These are phyloP conservation scores for Xylariaceae sp. DNA, from an alignment of 2,329 filamentous ascomycete species.

Conservation along the genomic window DNA sequence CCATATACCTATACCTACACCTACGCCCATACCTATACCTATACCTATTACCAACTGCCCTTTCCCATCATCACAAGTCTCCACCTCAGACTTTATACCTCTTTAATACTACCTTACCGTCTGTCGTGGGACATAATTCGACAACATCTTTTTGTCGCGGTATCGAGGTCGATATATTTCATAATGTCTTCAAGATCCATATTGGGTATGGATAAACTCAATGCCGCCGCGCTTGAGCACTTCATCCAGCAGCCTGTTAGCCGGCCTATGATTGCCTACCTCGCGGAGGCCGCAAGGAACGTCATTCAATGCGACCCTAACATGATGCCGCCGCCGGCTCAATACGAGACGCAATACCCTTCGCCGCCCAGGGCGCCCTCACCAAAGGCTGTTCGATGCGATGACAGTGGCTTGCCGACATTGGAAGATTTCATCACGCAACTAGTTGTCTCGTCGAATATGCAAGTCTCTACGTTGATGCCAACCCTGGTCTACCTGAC, in stretches of 20 bases:
- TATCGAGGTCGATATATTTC: conserved; percentile 8
- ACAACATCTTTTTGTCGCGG: not conserved
- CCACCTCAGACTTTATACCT: conserved; percentile 24
- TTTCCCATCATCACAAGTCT: conserved; percentile 12
- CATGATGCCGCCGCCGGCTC: conserved; percentile 45
- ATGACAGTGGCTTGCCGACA: conserved; percentile 61
- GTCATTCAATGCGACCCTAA: conserved; percentile 73
- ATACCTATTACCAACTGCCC: conserved; percentile 18
- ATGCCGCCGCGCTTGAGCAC: conserved; percentile 69
- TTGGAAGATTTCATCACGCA: conserved; percentile 89
- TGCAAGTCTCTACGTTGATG: conserved; percentile 97
- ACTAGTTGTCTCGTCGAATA: conserved; percentile 86
- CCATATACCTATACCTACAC: conserved; percentile 20
- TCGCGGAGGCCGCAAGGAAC: conserved; percentile 66
- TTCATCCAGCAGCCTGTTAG: conserved; percentile 75
- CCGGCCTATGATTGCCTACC: conserved; percentile 70
- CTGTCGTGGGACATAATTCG: not conserved
- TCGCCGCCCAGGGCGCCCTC: conserved; percentile 48
- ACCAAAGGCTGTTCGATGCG: conserved; percentile 40
- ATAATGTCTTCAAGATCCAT: conserved; percentile 44
- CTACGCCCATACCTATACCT: no score
- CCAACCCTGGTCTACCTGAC: conserved; percentile 89
- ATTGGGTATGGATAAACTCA: conserved; percentile 51
- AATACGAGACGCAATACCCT: conserved; percentile 37
- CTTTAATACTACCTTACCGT: conserved; percentile 3